Conservation (phyloP, 2,329 filamentous ascomycete genomes). For the Colletotrichum musae region DNA sequence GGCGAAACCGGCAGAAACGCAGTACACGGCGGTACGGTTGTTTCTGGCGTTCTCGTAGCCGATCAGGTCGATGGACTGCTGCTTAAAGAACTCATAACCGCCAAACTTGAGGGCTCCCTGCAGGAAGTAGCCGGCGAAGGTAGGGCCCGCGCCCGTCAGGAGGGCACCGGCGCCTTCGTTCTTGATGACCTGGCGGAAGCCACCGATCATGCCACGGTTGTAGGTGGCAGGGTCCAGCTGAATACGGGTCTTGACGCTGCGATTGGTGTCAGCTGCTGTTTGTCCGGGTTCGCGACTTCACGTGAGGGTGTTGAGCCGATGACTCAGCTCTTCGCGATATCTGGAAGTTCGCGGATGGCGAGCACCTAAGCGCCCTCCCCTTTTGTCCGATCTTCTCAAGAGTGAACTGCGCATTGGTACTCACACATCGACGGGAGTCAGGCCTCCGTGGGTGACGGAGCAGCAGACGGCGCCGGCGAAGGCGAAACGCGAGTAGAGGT, state of each 20-base stretch:
- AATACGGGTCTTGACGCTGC: conserved; percentile 93
- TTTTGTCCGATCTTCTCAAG: no score
- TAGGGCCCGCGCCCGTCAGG: conserved; percentile 87
- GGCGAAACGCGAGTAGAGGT: conserved; percentile 89
- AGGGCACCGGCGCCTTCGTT: conserved; percentile 89
- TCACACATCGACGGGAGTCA: conserved; percentile 99
- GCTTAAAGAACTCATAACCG: conserved; percentile 96
- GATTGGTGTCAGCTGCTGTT: background rate
- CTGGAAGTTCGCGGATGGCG: background rate
- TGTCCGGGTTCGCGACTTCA: background rate
- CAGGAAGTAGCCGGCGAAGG: conserved; percentile 91
- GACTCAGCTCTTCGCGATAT: background rate
- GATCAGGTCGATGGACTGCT: conserved; percentile 85
- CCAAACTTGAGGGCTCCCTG: conserved; percentile 95
- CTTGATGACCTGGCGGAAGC: conserved; percentile 86
- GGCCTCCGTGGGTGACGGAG: conserved; percentile 94
- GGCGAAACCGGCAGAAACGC: conserved; percentile 75
- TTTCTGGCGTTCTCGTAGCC: conserved; percentile 82
- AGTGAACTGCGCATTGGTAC: conserved; percentile 56
- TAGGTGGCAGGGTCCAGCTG: conserved; percentile 92
- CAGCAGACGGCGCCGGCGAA: conserved; percentile 98
- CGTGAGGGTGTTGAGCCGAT: background rate
- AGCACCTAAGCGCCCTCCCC: no score
- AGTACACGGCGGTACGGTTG: conserved; percentile 86
- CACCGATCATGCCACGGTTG: conserved; percentile 88